These are phyloP conservation scores for Euphrasia arctica DNA, from an alignment of 305 asterid species.

Conservation along the genomic window DNA sequence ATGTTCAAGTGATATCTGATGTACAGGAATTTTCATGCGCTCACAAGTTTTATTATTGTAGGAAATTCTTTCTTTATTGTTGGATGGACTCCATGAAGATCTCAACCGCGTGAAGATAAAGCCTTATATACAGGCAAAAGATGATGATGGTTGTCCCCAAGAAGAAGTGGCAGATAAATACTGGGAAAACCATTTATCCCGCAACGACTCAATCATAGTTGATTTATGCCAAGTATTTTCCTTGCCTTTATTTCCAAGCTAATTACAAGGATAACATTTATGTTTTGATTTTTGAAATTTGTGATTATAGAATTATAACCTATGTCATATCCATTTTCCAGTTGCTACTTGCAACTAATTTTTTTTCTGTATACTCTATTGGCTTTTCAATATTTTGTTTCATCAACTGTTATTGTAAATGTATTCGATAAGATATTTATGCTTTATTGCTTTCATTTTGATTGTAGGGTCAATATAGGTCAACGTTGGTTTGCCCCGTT, in stretches of 20 bases:
- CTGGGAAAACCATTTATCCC: constrained; percentile 72
- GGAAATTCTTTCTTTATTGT: constrained; percentile 77
- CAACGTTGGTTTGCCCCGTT: constrained; percentile 67
- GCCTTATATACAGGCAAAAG: constrained; percentile 59
- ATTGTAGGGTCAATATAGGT: constrained; percentile 76
- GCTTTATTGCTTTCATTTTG: constrained; percentile 18
- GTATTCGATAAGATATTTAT: constrained; percentile 9
- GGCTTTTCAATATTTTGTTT: neutral
- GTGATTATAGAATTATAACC: constrained; percentile 6
- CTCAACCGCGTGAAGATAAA: constrained; percentile 73
- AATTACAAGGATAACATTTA: constrained; percentile 2
- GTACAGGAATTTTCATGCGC: too few relatives aligned
- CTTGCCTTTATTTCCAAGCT: constrained; percentile 18
- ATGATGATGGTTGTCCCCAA: constrained; percentile 54
- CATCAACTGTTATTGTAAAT: constrained; percentile 11
- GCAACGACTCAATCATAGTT: constrained; percentile 74
- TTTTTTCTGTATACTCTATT: neutral
- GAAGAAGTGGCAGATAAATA: constrained; percentile 76
- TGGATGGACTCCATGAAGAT: constrained; percentile 95
- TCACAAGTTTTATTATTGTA: constrained; percentile 19
- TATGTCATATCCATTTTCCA: constrained; percentile 12
- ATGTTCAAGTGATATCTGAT: too few relatives aligned
- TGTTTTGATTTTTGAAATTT: constrained; percentile 13
- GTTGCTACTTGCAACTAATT: constrained; percentile 11
- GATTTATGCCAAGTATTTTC: constrained; percentile 63